Percentiles rank a stretch among this genome's conserved stretches.
phyloP scores from a whole-genome alignment of 371 early-diverging fungal genomes.

The Apophysomyces ossiformis region DNA sequence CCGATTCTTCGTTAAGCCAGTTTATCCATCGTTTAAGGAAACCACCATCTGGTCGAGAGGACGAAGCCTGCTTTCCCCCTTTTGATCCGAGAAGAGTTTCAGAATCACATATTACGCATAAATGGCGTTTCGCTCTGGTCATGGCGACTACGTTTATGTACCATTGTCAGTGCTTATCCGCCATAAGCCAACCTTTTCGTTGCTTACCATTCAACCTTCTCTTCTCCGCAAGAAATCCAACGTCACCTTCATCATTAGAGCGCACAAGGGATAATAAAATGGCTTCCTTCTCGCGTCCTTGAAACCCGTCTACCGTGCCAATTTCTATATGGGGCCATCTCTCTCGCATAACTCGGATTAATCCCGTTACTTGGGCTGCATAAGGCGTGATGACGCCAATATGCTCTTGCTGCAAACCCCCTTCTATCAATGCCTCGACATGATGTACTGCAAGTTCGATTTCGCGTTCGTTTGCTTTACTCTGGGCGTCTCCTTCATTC shows the following conservation, averaged over 20 bases:
- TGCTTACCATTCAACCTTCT: constrained; percentile 79
- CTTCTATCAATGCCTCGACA: constrained; percentile 60
- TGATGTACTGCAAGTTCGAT: constrained; percentile 68
- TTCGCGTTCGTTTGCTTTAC: constrained; percentile 78
- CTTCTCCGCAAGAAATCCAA: constrained; percentile 91
- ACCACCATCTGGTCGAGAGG: constrained; percentile 44
- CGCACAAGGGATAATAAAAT: constrained; percentile 87
- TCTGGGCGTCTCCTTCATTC: constrained; percentile 58
- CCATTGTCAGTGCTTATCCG: neutral
- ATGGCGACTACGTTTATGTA: constrained; percentile 72
- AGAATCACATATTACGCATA: constrained; percentile 87
- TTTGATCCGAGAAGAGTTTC: constrained; percentile 57
- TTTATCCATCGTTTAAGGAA: constrained; percentile 64
- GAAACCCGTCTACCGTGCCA: constrained; percentile 95
- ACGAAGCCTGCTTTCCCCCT: constrained; percentile 22
- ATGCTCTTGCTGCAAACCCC: constrained; percentile 65
- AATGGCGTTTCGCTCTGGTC: constrained; percentile 89
- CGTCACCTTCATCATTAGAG: constrained; percentile 78
- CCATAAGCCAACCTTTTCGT: neutral
- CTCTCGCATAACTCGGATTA: constrained; percentile 44
- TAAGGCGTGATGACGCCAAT: constrained; percentile 92
- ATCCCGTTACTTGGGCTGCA: constrained; percentile 73
- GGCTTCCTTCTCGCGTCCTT: constrained; percentile 95
- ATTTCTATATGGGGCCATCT: constrained; percentile 68
- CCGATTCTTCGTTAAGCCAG: constrained; percentile 58